These are phyloP conservation scores for Cystobasidium pallidum DNA, from an alignment of 1,284 basidiomycete genomes.

Conservation along the genomic window DNA sequence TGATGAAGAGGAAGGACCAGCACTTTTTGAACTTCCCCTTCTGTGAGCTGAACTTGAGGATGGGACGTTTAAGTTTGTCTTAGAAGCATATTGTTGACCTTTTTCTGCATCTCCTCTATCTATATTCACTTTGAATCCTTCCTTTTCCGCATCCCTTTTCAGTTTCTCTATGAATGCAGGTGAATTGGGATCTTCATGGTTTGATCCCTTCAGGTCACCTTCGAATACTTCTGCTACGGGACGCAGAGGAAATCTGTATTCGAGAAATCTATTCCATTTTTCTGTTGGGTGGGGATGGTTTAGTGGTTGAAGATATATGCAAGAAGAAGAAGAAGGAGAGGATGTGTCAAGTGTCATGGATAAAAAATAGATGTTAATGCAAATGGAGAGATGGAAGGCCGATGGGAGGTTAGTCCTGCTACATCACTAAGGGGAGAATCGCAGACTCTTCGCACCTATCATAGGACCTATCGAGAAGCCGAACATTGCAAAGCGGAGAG, in stretches of 20 bases:
- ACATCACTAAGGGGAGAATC: too few species aligned
- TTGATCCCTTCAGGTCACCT: neutral
- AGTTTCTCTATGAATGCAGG: constrained; percentile 39
- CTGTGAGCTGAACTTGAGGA: neutral
- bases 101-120: constrained; percentile 35
- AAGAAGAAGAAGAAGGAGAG: neutral
- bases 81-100: constrained; percentile 40
- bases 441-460: constrained; percentile 21
- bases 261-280: constrained; percentile 45
- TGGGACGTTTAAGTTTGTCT: neutral
- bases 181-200: constrained; percentile 33
- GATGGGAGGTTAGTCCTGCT: neutral
- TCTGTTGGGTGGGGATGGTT: constrained; percentile 11
- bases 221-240: constrained; percentile 36
- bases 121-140: constrained; percentile 40
- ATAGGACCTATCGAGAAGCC: constrained; percentile 42
- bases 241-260: constrained; percentile 41
- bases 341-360: neutral
- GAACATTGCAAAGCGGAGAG: constrained; percentile 39
- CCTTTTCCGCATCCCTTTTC: constrained; percentile 36
- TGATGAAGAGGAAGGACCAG: neutral
- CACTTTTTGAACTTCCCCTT: constrained; percentile 15
- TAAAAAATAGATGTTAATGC: neutral
- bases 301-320: too few species aligned
- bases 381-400: too few species aligned